Evolutionary conservation across 164 flowering plant genomes (phyloP).

Genomic region (Umbilicus rupestris): DNA sequence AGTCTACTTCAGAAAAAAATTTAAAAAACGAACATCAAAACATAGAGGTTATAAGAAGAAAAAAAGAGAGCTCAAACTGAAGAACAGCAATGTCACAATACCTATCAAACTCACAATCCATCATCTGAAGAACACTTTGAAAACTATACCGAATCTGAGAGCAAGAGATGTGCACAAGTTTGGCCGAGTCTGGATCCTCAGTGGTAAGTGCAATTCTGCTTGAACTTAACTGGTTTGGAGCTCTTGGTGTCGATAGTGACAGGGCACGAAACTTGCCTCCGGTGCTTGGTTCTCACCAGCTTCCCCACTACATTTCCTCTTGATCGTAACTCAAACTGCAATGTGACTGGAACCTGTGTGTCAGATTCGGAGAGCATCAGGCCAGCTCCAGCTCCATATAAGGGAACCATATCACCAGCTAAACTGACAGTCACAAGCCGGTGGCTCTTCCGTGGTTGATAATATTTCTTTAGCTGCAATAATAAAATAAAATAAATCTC

Average conservation of each 20-base stretch:
- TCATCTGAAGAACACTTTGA: neutral
- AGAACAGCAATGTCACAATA: neutral
- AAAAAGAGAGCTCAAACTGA: neutral
- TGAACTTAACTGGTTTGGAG: constrained; percentile 54
- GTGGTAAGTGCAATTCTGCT: constrained; percentile 35
- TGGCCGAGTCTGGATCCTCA: constrained; percentile 13
- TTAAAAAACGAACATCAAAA: neutral
- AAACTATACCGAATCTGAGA: neutral
- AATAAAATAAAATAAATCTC: neutral
- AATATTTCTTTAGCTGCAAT: constrained; percentile 78
- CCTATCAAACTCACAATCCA: neutral
- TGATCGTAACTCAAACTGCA: constrained; percentile 52
- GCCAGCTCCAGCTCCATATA: constrained; percentile 83
- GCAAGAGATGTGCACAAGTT: neutral
- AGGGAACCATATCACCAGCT: constrained; percentile 66
- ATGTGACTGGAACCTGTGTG: constrained; percentile 43
- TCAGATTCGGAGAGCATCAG: constrained; percentile 28
- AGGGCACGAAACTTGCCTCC: constrained; percentile 35
- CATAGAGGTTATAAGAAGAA: too few species aligned
- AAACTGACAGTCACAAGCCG: constrained; percentile 38
- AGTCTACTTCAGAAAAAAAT: too few species aligned
- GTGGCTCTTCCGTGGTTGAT: constrained; percentile 78
- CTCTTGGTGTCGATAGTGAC: constrained; percentile 34
- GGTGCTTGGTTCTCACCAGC: constrained; percentile 55
- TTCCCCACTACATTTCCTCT: constrained; percentile 83